phyloP scores from a whole-genome alignment of 2,329 filamentous ascomycete genomes.

The Sarocladiaceae sp. region DNA sequence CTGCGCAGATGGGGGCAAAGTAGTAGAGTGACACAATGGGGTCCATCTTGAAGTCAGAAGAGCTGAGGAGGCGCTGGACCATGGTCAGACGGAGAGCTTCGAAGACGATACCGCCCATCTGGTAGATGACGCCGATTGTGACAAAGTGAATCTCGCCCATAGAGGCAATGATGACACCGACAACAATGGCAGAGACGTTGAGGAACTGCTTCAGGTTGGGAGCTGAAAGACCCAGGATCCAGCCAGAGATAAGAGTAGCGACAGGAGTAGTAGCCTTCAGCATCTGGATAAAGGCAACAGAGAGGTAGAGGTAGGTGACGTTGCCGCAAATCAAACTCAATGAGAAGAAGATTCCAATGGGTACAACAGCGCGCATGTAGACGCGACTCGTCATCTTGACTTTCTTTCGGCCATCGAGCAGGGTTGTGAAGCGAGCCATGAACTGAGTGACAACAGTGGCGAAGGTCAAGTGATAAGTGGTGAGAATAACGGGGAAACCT shows the following conservation, averaged over 20 bases:
- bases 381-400: conserved; percentile 96
- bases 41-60: conserved; percentile 87
- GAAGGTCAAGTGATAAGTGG: conserved; percentile 93
- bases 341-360: conserved; percentile 94
- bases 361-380: conserved; percentile 89
- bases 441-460: conserved; percentile 93
- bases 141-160: conserved; percentile 95
- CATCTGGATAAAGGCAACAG: conserved; percentile 98
- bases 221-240: conserved; percentile 78
- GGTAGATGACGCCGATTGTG: conserved; percentile 72
- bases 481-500: conserved; percentile 74
- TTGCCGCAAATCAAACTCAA: conserved; percentile 96
- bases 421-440: conserved; percentile 80
- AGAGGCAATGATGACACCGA: conserved; percentile 92
- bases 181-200: conserved; percentile 91
- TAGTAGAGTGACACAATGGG: conserved; percentile 86
- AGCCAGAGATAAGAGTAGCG: conserved; percentile 84
- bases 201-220: conserved; percentile 82
- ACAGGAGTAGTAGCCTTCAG: conserved; percentile 97
- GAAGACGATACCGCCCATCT: conserved; percentile 73
- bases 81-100: conserved; percentile 80
- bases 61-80: conserved; percentile 78
- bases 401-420: conserved; percentile 90
- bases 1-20: conserved; percentile 78
- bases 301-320: conserved; percentile 90